Evolutionary conservation across 208 protist species (phyloP).

Genomic region (Leishmania gerbilli): DNA sequence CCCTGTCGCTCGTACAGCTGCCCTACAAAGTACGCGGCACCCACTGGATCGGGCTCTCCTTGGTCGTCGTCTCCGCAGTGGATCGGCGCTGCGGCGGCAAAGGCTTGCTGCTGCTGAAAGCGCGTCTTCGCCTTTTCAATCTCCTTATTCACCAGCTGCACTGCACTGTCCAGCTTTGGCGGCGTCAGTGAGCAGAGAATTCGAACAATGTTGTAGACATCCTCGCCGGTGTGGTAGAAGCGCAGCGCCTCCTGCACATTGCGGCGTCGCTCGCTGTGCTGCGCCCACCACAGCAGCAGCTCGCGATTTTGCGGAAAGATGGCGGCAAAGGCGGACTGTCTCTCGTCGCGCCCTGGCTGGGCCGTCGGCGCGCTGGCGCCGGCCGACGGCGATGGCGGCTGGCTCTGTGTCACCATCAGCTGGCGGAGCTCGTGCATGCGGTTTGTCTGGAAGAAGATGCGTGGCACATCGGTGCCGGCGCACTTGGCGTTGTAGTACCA

Average conservation of each 20-base stretch:
- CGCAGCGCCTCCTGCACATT: slow-evolving; percentile 88
- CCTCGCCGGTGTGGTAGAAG: slow-evolving; percentile 91
- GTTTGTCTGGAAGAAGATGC: slow-evolving; percentile 92
- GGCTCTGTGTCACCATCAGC: slow-evolving; percentile 63
- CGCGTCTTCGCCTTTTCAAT: slow-evolving; percentile 55
- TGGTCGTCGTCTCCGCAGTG: slow-evolving; percentile 16
- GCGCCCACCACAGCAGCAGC: slow-evolving; percentile 92
- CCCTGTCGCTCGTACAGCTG: slow-evolving; percentile 84
- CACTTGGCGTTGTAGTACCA: slow-evolving; percentile 94
- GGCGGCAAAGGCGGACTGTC: slow-evolving; percentile 44
- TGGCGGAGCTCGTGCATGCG: slow-evolving; percentile 84
- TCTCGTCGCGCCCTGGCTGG: slow-evolving; percentile 13
- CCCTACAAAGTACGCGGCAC: slow-evolving; percentile 94
- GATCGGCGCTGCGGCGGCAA: slow-evolving; percentile 27
- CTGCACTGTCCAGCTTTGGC: slow-evolving; percentile 81
- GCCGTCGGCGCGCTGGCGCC: slow-evolving; percentile 4
- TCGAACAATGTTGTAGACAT: slow-evolving; percentile 91
- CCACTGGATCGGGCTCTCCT: slow-evolving; percentile 60
- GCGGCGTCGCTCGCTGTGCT: slow-evolving; percentile 89
- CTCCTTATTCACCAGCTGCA: slow-evolving; percentile 83
- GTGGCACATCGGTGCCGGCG: slow-evolving; percentile 90
- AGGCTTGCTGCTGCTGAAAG: slow-evolving; percentile 54
- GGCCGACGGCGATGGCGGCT: slow-evolving; percentile 13
- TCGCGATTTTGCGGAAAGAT: slow-evolving; percentile 81
- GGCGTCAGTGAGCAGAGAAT: slow-evolving; percentile 80